Evolutionary conservation across 495 filamentous ascomycete species (phyloP).

Genomic region (Hyaloscypha bicolor): DNA sequence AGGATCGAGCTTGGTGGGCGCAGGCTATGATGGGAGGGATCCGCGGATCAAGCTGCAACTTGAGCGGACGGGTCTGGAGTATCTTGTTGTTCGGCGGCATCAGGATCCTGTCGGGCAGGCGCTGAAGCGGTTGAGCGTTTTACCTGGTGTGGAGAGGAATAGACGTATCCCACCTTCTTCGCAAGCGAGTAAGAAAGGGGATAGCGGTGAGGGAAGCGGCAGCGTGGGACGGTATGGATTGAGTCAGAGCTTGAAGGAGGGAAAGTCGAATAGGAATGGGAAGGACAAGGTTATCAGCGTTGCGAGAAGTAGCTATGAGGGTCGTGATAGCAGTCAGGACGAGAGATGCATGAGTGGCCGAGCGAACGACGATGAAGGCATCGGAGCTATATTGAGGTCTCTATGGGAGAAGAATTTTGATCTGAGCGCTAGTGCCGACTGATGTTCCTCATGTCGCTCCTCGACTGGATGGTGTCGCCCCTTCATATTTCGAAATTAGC

Average conservation of each 20-base stretch:
- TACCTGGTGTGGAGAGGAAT: slow-evolving; percentile 50
- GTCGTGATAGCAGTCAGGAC: slow-evolving; percentile 33
- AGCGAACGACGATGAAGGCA: slow-evolving; percentile 44
- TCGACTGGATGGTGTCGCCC: background rate
- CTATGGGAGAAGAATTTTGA: slow-evolving; percentile 59
- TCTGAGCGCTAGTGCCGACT: slow-evolving; percentile 53
- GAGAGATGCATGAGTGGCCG: slow-evolving; percentile 39
- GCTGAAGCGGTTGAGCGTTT: slow-evolving; percentile 51
- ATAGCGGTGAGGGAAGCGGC: slow-evolving; percentile 29
- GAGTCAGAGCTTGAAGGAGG: slow-evolving; percentile 45
- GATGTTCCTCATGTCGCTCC: slow-evolving; percentile 17
- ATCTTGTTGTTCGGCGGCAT: slow-evolving; percentile 66
- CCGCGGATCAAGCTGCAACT: slow-evolving; percentile 58
- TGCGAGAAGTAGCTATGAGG: slow-evolving; percentile 41
- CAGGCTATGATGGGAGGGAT: slow-evolving; percentile 49
- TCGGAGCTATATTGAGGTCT: slow-evolving; percentile 48
- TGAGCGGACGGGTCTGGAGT: slow-evolving; percentile 65
- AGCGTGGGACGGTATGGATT: slow-evolving; percentile 37
- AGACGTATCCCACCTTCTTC: slow-evolving; percentile 43
- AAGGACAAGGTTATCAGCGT: slow-evolving; percentile 13
- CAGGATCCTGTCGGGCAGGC: slow-evolving; percentile 66
- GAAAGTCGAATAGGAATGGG: slow-evolving; percentile 13
- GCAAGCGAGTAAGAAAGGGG: slow-evolving; percentile 25
- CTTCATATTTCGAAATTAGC: background rate
- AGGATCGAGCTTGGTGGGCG: slow-evolving; percentile 38